A percentile compares a stretch with the other conserved stretches of the same genome.
phyloP scores from a whole-genome alignment of 306 rosid species.

The Cicer chorassanicum region DNA sequence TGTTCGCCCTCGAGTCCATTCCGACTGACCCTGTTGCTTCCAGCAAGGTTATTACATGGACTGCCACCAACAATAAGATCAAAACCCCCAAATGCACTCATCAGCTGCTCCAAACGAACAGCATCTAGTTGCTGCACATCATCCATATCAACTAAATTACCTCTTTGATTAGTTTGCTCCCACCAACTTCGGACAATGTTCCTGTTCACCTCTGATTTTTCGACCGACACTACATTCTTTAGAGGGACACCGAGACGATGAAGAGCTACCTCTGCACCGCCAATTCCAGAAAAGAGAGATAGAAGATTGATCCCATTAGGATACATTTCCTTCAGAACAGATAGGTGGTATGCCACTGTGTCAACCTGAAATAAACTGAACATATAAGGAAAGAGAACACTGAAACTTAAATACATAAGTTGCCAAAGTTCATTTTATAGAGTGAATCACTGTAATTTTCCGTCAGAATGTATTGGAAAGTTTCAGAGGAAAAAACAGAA shows the following conservation, averaged over 20 bases:
- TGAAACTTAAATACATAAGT: constrained; percentile 6
- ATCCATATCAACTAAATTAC: constrained; percentile 61
- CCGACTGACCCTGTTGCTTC: constrained; percentile 83
- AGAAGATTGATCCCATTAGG: constrained; percentile 87
- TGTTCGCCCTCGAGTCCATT: constrained; percentile 92
- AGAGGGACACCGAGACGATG: constrained; percentile 83
- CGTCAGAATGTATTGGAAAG: constrained; percentile 15
- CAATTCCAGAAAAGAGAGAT: constrained; percentile 93
- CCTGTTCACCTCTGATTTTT: constrained; percentile 76
- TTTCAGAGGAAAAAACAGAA: constrained; percentile 3
- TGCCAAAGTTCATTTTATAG: neutral
- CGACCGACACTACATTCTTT: constrained; percentile 82
- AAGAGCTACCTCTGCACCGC: constrained; percentile 96
- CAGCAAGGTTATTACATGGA: constrained; percentile 93
- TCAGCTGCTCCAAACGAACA: constrained; percentile 60
- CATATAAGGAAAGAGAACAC: constrained; percentile 33
- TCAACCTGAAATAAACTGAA: constrained; percentile 71
- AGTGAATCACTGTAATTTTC: neutral
- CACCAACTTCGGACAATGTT: constrained; percentile 89
- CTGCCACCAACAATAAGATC: constrained; percentile 96
- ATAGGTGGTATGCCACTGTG: constrained; percentile 91
- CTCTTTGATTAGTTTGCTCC: constrained; percentile 96
- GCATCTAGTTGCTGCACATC: constrained; percentile 69
- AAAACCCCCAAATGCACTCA: constrained; percentile 70
- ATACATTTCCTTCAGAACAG: constrained; percentile 76